Conservation (phyloP, 2,329 filamentous ascomycete genomes). For the Ophiostoma novo-ulmi region DNA sequence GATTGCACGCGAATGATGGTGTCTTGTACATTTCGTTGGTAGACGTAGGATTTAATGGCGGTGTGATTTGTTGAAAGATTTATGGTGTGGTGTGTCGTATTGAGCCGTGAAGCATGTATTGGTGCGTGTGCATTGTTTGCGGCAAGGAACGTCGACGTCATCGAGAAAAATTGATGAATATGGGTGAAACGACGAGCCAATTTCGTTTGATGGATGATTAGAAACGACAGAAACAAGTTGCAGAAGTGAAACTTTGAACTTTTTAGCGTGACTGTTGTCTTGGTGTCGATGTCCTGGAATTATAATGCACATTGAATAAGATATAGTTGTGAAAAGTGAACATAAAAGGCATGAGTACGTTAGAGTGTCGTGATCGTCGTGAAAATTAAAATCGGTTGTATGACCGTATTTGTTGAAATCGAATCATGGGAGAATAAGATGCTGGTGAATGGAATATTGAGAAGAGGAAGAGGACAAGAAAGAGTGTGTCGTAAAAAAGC, state of each 20-base stretch:
- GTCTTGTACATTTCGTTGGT: neutral
- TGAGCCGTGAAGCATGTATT: neutral
- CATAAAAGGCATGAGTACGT: neutral
- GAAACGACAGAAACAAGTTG: no score
- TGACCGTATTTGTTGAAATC: neutral
- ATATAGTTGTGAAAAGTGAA: neutral
- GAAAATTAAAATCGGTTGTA: neutral
- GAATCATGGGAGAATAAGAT: slow-evolving; percentile 1
- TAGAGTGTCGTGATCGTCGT: slow-evolving; percentile 12
- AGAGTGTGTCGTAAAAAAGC: neutral
- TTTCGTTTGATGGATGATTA: no score
- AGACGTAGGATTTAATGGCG: neutral
- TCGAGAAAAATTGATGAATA: neutral
- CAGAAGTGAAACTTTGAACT: no score
- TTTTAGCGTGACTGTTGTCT: neutral
- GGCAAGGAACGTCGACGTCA: slow-evolving; percentile 1
- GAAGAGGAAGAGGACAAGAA: neutral
- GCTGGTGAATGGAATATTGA: neutral
- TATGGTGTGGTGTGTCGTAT: slow-evolving; percentile 11
- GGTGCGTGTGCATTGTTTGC: slow-evolving; percentile 5
- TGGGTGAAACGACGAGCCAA: neutral
- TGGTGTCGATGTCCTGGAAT: neutral
- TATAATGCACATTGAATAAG: neutral
- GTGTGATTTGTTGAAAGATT: neutral
- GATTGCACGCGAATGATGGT: neutral